A percentile compares a stretch with the other conserved stretches of the same genome.
Conservation (phyloP, 2,329 filamentous ascomycete genomes). For the Parafenestella ontariensis region DNA sequence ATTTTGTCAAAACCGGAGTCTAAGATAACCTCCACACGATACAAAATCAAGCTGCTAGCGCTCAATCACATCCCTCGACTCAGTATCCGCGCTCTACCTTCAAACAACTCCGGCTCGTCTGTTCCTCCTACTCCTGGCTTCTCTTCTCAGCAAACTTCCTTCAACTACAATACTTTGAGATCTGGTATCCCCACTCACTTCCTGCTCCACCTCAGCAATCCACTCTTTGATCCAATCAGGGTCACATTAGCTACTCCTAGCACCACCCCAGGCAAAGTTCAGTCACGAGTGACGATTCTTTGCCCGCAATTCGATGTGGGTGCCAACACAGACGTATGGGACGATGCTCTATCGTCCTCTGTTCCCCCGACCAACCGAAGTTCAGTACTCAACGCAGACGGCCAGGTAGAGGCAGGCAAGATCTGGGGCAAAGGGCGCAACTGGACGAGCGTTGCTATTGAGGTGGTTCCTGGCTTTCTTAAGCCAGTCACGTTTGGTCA, state of each 20-base stretch:
- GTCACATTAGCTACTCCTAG: conserved; percentile 84
- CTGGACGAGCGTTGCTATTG: conserved; percentile 92
- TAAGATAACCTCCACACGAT: conserved; percentile 87
- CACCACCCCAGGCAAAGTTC: conserved; percentile 45
- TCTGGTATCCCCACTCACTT: conserved; percentile 71
- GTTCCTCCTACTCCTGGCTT: conserved; percentile 45
- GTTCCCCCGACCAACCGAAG: conserved; percentile 46
- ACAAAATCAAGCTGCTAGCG: conserved; percentile 90
- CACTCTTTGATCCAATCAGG: conserved; percentile 88
- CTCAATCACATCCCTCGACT: conserved; percentile 84
- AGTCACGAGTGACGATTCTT: conserved; percentile 81
- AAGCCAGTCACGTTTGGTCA: conserved; percentile 13
- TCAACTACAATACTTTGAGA: conserved; percentile 57
- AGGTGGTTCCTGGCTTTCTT: conserved; percentile 72
- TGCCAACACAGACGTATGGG: conserved; percentile 92
- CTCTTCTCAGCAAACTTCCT: conserved; percentile 29
- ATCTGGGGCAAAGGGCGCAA: conserved; percentile 95
- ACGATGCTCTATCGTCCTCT: conserved; percentile 74
- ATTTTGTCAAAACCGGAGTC: conserved; percentile 94
- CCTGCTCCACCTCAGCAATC: conserved; percentile 89
- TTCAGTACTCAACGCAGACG: conserved; percentile 30
- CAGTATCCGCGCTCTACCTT: conserved; percentile 69
- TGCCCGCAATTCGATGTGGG: conserved; percentile 95
- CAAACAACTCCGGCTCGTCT: conserved; percentile 55
- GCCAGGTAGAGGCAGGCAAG: conserved; percentile 80